These are phyloP conservation scores for Hypoxylon sp. DNA, from an alignment of 2,329 filamentous ascomycete species.

Conservation along the genomic window DNA sequence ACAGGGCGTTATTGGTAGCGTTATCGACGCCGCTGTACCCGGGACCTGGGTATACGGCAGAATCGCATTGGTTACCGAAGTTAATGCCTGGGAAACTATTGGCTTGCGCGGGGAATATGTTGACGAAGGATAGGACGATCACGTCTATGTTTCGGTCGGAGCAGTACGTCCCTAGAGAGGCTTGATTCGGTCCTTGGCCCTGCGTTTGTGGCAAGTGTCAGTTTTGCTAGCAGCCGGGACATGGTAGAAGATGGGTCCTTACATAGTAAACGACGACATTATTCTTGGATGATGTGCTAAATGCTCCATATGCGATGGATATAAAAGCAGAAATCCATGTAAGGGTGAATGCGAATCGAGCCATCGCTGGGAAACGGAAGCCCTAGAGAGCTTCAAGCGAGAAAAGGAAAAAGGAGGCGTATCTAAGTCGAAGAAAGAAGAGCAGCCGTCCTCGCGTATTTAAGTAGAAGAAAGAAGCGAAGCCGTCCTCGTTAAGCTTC, in stretches of 20 bases:
- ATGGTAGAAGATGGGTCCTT: slow-evolving; percentile 20
- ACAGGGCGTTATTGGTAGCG: slow-evolving; percentile 50
- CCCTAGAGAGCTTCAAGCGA: not conserved
- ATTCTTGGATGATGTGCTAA: slow-evolving; percentile 50
- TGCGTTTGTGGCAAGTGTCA: slow-evolving; percentile 33
- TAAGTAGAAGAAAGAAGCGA: too few species aligned
- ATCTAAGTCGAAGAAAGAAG: too few species aligned
- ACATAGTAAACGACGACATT: slow-evolving; percentile 60
- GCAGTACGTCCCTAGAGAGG: slow-evolving; percentile 54
- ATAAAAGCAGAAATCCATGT: slow-evolving; percentile 33
- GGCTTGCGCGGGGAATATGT: slow-evolving; percentile 56
- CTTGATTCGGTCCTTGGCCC: slow-evolving; percentile 57
- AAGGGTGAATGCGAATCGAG: slow-evolving; percentile 32
- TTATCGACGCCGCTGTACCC: slow-evolving; percentile 51
- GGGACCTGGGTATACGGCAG: slow-evolving; percentile 48
- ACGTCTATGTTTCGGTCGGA: slow-evolving; percentile 55
- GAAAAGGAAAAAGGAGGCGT: not conserved
- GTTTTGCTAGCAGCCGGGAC: not conserved
- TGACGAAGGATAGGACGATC: slow-evolving; percentile 58
- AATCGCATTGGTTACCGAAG: slow-evolving; percentile 57
- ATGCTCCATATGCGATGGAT: slow-evolving; percentile 42
- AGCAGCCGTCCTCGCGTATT: too few species aligned
- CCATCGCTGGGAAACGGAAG: slow-evolving; percentile 28
- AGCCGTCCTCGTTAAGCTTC: too few species aligned
- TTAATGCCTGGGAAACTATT: slow-evolving; percentile 57